Conservation (phyloP, 2,329 filamentous ascomycete genomes). For the Chaetomium sp. region DNA sequence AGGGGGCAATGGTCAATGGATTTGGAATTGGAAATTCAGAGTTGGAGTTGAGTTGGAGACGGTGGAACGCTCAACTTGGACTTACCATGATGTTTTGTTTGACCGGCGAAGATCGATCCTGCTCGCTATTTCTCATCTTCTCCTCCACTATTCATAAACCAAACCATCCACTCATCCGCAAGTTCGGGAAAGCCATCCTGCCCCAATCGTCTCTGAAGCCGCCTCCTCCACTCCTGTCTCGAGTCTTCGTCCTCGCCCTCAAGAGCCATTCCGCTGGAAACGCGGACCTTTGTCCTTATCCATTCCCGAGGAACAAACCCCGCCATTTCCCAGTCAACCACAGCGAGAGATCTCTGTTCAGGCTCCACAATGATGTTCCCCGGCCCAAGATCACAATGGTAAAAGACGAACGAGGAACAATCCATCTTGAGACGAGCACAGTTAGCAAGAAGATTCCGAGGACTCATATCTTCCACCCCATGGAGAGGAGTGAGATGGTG, state of each 20-base stretch:
- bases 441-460: background rate
- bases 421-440: background rate
- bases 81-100: too few relatives aligned
- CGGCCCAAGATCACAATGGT: slow-evolving; percentile 10
- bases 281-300: slow-evolving; percentile 10
- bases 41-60: too few relatives aligned
- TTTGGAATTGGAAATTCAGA: too few relatives aligned
- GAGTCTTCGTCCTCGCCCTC: slow-evolving; percentile 5
- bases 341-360: slow-evolving; percentile 6
- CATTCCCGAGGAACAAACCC: slow-evolving; percentile 11
- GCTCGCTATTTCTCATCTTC: slow-evolving; percentile 1
- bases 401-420: slow-evolving; percentile 5
- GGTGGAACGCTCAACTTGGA: too few relatives aligned
- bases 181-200: slow-evolving; percentile 11
- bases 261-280: slow-evolving; percentile 10
- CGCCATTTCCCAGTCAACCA: slow-evolving; percentile 12
- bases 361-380: slow-evolving; percentile 4
- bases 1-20: too few relatives aligned
- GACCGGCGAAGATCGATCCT: too few relatives aligned
- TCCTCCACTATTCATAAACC: slow-evolving; percentile 25
- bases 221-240: slow-evolving; percentile 10
- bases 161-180: slow-evolving; percentile 9
- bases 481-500: slow-evolving; percentile 3
- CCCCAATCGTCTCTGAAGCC: slow-evolving; percentile 11
- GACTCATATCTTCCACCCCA: slow-evolving; percentile 1